Percentiles rank a stretch among this genome's conserved stretches.
phyloP scores from a whole-genome alignment of 495 filamentous ascomycete genomes.

The Aspergillus cristatus region DNA sequence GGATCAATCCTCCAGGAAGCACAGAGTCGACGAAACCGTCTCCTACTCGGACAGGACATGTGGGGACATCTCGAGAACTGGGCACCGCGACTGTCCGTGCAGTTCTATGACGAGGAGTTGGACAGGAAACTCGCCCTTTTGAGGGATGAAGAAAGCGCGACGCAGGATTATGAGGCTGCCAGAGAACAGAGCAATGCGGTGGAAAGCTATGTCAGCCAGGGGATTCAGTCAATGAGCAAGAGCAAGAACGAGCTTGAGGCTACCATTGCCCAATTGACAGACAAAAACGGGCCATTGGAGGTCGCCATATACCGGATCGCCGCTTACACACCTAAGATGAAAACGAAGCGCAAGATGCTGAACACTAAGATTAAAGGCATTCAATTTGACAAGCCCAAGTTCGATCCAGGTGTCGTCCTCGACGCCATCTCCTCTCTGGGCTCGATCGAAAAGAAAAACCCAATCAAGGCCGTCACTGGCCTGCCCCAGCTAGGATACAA shows the following conservation, averaged over 20 bases:
- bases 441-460: too few relatives aligned
- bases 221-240: background rate
- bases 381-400: too few relatives aligned
- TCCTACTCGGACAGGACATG: slow-evolving; percentile 3
- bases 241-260: background rate
- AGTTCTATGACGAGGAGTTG: background rate
- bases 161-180: background rate
- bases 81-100: slow-evolving; percentile 1
- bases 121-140: background rate
- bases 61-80: background rate
- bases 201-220: background rate
- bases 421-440: too few relatives aligned
- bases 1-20: background rate
- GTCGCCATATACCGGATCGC: background rate
- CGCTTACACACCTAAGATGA: too few relatives aligned
- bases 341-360: slow-evolving; percentile 1
- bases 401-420: too few relatives aligned
- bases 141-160: background rate
- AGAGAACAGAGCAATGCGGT: too few relatives aligned
- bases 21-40: background rate
- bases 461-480: too few relatives aligned
- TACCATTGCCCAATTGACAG: background rate
- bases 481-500: too few relatives aligned
- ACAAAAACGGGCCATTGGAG: background rate
- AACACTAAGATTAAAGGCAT: too few relatives aligned